phyloP scores from a whole-genome alignment of 2,329 filamentous ascomycete genomes.

The Periconia macrospinosa region DNA sequence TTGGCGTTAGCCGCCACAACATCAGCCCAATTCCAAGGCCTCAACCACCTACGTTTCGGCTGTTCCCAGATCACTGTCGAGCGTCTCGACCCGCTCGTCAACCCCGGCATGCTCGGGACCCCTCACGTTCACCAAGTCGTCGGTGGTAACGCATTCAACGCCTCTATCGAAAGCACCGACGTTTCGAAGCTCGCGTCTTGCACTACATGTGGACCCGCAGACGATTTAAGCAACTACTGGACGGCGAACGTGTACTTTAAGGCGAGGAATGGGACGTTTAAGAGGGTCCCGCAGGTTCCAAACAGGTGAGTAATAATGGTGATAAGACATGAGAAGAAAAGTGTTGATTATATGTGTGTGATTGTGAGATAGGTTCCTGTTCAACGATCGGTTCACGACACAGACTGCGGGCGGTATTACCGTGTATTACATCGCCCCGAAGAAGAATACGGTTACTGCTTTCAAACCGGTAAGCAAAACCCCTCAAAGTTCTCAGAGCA shows the following conservation, averaged over 20 bases:
- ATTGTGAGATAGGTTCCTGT: conserved; percentile 18
- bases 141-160: conserved; percentile 21
- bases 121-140: conserved; percentile 14
- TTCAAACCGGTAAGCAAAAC: conserved; percentile 34
- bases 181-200: conserved; percentile 14
- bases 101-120: conserved; percentile 19
- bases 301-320: conserved; percentile 19
- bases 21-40: conserved; percentile 4
- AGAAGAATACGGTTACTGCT: conserved; percentile 45
- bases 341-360: background rate
- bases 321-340: background rate
- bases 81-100: conserved; percentile 27
- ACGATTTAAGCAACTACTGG: conserved; percentile 18
- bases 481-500: background rate
- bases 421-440: conserved; percentile 52
- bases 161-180: conserved; percentile 12
- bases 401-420: conserved; percentile 45
- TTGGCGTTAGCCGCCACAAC: too few relatives aligned
- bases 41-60: conserved; percentile 18
- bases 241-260: conserved; percentile 23
- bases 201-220: conserved; percentile 13
- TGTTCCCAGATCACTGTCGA: conserved; percentile 24
- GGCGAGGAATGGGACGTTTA: conserved; percentile 17
- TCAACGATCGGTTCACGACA: conserved; percentile 31
- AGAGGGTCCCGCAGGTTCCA: conserved; percentile 29